Evolutionary conservation across 2,329 filamentous ascomycete species (phyloP).

Genomic region (Fusarium albidum): DNA sequence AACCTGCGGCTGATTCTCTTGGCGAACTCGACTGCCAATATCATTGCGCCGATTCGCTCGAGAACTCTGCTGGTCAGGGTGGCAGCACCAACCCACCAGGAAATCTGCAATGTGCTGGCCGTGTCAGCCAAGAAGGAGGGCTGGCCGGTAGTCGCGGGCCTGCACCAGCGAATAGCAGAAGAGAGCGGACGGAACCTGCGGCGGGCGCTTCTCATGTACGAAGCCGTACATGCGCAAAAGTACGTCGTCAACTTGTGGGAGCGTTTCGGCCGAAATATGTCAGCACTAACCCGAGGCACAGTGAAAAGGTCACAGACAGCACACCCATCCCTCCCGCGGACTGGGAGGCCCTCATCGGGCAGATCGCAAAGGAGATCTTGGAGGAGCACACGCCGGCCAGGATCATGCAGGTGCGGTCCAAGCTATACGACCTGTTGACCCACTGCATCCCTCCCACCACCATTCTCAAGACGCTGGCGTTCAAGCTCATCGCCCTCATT

Average conservation of each 20-base stretch:
- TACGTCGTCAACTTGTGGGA: slow-evolving; percentile 59
- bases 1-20: slow-evolving; percentile 91
- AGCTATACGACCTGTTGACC: slow-evolving; percentile 95
- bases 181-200: slow-evolving; percentile 93
- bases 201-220: slow-evolving; percentile 93
- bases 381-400: slow-evolving; percentile 90
- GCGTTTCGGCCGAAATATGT: not conserved
- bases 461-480: slow-evolving; percentile 93
- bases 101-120: slow-evolving; percentile 83
- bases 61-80: slow-evolving; percentile 92
- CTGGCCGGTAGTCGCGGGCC: slow-evolving; percentile 76
- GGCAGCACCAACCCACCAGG: slow-evolving; percentile 82
- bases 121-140: slow-evolving; percentile 78
- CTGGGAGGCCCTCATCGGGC: slow-evolving; percentile 90
- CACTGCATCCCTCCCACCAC: slow-evolving; percentile 97
- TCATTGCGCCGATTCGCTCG: slow-evolving; percentile 97
- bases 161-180: slow-evolving; percentile 86
- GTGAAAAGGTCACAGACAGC: slow-evolving; percentile 87
- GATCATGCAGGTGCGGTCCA: slow-evolving; percentile 86
- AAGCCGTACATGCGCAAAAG: slow-evolving; percentile 97
- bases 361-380: slow-evolving; percentile 93
- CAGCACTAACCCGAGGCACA: slow-evolving; percentile 52
- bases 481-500: slow-evolving; percentile 86
- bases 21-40: slow-evolving; percentile 96
- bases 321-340: slow-evolving; percentile 94